Evolutionary conservation across 352 stramenopile genomes (phyloP).

Genomic region (Globisporangium polare): DNA sequence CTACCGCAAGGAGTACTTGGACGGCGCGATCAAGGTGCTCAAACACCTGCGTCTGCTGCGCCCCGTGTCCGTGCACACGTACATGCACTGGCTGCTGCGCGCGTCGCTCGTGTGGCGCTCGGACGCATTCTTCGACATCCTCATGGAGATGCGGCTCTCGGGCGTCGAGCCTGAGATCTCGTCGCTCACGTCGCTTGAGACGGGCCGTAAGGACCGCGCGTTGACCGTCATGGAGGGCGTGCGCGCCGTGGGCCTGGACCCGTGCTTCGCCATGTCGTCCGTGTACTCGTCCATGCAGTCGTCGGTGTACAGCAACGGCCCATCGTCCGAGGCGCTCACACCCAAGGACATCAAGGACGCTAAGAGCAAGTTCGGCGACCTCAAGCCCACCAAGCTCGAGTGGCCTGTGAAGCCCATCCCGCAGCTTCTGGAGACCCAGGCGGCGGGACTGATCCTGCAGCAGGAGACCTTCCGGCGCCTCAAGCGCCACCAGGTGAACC

Average conservation of each 20-base stretch:
- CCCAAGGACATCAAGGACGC: slow-evolving; percentile 44
- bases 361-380: slow-evolving; percentile 57
- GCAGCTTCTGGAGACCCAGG: slow-evolving; percentile 79
- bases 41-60: slow-evolving; percentile 71
- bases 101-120: slow-evolving; percentile 75
- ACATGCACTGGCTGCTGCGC: slow-evolving; percentile 83
- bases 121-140: slow-evolving; percentile 80
- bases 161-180: slow-evolving; percentile 78
- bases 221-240: slow-evolving; percentile 88
- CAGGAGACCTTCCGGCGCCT: slow-evolving; percentile 84
- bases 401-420: slow-evolving; percentile 77
- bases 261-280: slow-evolving; percentile 84
- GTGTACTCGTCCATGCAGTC: slow-evolving; percentile 81
- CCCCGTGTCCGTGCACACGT: slow-evolving; percentile 62
- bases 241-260: slow-evolving; percentile 73
- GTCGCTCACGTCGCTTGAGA: slow-evolving; percentile 83
- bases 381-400: slow-evolving; percentile 48
- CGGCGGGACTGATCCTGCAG: slow-evolving; percentile 71
- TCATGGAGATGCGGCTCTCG: slow-evolving; percentile 85
- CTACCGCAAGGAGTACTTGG: slow-evolving; percentile 70
- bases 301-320: slow-evolving; percentile 66
- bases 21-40: slow-evolving; percentile 72
- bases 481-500: slow-evolving; percentile 77
- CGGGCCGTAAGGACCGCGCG: slow-evolving; percentile 73
- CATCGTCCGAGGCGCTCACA: slow-evolving; percentile 41